These are phyloP conservation scores for Boechera stricta DNA, from an alignment of 345 rosid genomes.

Conservation along the genomic window DNA sequence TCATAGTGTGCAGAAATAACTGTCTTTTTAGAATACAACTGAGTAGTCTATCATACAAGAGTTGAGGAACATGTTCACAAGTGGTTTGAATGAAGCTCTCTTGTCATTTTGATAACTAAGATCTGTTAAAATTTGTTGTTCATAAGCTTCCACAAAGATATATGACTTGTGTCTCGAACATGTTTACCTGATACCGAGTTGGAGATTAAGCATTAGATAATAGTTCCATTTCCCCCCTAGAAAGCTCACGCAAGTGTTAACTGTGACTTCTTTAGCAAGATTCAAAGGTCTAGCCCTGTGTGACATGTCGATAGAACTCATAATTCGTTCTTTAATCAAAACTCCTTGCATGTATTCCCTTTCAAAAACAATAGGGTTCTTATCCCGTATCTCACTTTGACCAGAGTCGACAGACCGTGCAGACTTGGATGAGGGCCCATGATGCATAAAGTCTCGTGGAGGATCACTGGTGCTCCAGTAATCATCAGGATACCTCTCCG, in stretches of 20 bases:
- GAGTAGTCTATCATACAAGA: constrained; percentile 15
- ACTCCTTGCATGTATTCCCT: constrained; percentile 96
- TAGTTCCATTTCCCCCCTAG: constrained; percentile 62
- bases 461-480: constrained; percentile 47
- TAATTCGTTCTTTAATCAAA: constrained; percentile 66
- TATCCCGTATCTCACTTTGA: constrained; percentile 46
- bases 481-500: constrained; percentile 61
- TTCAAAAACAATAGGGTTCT: constrained; percentile 63
- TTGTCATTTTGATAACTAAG: constrained; percentile 2
- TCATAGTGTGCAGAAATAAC: not conserved
- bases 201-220: constrained; percentile 86
- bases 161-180: constrained; percentile 14
- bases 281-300: constrained; percentile 54
- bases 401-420: constrained; percentile 43
- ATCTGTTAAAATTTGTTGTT: constrained; percentile 7
- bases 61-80: constrained; percentile 7
- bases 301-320: constrained; percentile 50
- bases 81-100: constrained; percentile 1
- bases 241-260: constrained; percentile 54
- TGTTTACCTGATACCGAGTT: constrained; percentile 93
- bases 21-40: not conserved
- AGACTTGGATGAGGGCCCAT: constrained; percentile 50
- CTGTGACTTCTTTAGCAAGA: constrained; percentile 55
- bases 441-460: constrained; percentile 47
- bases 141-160: constrained; percentile 23